Evolutionary conservation across 2,329 filamentous ascomycete species (phyloP), one percentile per base, ranked within the genome.

Genomic region (Fusarium sp.): DNA sequence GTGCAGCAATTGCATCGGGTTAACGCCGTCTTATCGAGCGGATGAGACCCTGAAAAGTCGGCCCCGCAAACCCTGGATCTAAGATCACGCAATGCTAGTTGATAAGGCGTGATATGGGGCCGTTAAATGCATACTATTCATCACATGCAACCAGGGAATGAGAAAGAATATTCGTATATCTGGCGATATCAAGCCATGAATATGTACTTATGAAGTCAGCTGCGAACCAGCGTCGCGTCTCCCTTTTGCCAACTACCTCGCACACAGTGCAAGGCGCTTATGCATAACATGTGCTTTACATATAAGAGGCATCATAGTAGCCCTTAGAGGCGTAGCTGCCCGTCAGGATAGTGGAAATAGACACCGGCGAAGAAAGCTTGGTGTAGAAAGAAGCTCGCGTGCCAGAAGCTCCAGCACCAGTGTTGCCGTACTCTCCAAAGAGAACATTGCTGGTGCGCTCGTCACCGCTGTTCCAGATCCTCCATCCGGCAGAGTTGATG

Each of bases 401-500:
- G 40, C 80, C 83, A 11, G 88, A 89, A 3, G 90, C 84, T 3
- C 91, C 91, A 35, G 82, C 78, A 1, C 91, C 91, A 1, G 85
- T 85, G 80, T 93, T 93, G 22, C 75, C 81, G 76, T 88, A 92
- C 83, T 93, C 91, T 11, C 82, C 88, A 71, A 89, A 92, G 29
- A 83, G 80, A 2, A 92, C 87, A 50, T 88, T 81, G 37, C 83
- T 84, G 2, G 88, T 90, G 38, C 85, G 84, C n/a, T 84, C 78
- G 50, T 86, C 82, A 4, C 82, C 83, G 2, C 74, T 81, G 66
- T 85, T 85, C 91, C 91, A 93, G 31, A 83, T 77, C 3, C 75
- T 79, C 90, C 91, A 93, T 0, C 91, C 91, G 0, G 86, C 86
- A 2, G 84, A 68, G 75, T 92, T 91, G 76, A 93, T 86, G 22